Percentiles rank a stretch among this genome's conserved stretches.
Evolutionary conservation across 768 basidiomycete genomes (phyloP).

Genomic region (Clitopilus passeckerianus): DNA sequence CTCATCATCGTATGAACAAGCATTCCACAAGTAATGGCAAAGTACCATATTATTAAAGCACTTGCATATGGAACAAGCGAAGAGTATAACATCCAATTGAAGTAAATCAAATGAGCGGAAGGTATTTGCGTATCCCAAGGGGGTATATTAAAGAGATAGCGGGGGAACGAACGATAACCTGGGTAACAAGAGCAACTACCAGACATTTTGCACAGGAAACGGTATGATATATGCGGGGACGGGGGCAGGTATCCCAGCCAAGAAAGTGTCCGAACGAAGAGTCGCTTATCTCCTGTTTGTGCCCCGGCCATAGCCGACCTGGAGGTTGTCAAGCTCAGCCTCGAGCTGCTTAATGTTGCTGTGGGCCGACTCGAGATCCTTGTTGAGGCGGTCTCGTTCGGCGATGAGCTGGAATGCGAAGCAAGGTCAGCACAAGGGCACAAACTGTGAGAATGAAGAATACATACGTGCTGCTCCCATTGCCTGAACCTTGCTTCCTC

Average conservation of each 20-base stretch:
- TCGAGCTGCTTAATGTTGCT: slow-evolving; percentile 89
- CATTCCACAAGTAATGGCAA: not conserved
- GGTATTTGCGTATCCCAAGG: not conserved
- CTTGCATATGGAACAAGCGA: not conserved
- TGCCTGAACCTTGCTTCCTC: slow-evolving; percentile 98
- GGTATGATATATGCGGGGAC: not conserved
- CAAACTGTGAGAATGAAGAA: slow-evolving; percentile 1
- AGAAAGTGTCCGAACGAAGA: not conserved
- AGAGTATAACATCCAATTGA: slow-evolving; percentile 1
- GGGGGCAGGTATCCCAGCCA: not conserved
- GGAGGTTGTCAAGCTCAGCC: slow-evolving; percentile 84
- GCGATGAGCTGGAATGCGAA: slow-evolving; percentile 74
- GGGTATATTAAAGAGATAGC: not conserved
- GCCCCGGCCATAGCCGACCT: slow-evolving; percentile 80
- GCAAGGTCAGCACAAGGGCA: slow-evolving; percentile 11
- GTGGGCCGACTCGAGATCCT: slow-evolving; percentile 93
- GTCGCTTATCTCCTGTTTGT: slow-evolving; percentile 54
- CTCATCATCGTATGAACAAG: no score
- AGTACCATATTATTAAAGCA: slow-evolving; percentile 1
- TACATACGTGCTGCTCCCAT: slow-evolving; percentile 95
- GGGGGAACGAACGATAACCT: not conserved
- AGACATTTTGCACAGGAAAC: not conserved
- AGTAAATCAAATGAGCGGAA: slow-evolving; percentile 1
- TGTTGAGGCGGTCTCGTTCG: slow-evolving; percentile 98
- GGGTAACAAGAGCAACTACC: not conserved